phyloP scores from a whole-genome alignment of 495 filamentous ascomycete species.

The Elasticomyces elasticus region DNA sequence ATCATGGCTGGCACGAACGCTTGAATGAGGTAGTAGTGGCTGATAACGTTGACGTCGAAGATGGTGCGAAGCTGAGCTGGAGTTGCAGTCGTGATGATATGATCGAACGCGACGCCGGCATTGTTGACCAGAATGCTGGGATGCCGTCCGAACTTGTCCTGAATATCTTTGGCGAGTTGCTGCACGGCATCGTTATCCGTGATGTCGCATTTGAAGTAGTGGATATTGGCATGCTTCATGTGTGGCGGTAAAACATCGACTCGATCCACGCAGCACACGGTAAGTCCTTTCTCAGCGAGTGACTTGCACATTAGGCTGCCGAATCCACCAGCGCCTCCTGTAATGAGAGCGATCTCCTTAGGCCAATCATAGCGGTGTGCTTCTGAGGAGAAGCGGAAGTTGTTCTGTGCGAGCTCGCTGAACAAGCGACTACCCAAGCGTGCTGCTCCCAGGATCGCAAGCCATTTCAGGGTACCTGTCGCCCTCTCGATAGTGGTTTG shows the following conservation, averaged over 20 bases:
- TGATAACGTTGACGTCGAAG: constrained; percentile 52
- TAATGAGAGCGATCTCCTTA: constrained; percentile 48
- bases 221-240: constrained; percentile 26
- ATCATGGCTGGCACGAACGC: constrained; percentile 56
- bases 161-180: constrained; percentile 38
- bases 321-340: constrained; percentile 50
- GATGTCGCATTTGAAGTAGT: constrained; percentile 45
- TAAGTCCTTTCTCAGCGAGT: constrained; percentile 39
- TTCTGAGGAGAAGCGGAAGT: constrained; percentile 33
- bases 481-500: constrained; percentile 1
- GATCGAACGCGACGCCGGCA: constrained; percentile 43
- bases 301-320: constrained; percentile 41
- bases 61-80: constrained; percentile 40
- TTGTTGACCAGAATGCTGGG: constrained; percentile 54
- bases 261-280: constrained; percentile 45
- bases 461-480: constrained; percentile 16
- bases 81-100: constrained; percentile 39
- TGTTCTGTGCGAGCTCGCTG: constrained; percentile 39
- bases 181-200: constrained; percentile 39
- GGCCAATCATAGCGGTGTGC: constrained; percentile 34
- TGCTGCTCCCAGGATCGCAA: constrained; percentile 33
- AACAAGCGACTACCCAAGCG: constrained; percentile 36
- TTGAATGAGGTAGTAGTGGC: constrained; percentile 48
- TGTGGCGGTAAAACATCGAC: constrained; percentile 27
- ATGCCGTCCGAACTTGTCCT: constrained; percentile 37